phyloP scores from a whole-genome alignment of 2,329 filamentous ascomycete species.

The Trichoderma atroviride region DNA sequence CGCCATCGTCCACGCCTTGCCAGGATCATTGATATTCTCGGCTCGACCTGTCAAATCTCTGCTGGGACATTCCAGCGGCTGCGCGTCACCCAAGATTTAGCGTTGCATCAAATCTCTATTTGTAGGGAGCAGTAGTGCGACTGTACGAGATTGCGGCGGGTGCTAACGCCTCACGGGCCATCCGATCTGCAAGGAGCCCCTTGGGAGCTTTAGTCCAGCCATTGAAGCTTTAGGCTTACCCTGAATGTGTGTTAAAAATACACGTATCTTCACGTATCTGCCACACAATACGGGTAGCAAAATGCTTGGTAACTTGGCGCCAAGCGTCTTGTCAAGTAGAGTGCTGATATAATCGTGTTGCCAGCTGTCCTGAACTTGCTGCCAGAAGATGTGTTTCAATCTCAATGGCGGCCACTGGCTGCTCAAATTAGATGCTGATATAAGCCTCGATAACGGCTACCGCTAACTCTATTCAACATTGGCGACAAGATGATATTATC shows the following conservation, averaged over 20 bases:
- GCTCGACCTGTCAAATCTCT: conserved; percentile 6
- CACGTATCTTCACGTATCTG: not conserved
- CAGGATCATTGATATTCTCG: not conserved
- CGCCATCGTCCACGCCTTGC: not conserved
- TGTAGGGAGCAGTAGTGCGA: not conserved
- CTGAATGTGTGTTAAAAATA: not conserved
- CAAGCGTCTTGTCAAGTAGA: not conserved
- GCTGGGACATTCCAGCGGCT: conserved; percentile 1
- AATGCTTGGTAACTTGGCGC: not conserved
- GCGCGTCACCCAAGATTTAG: not conserved
- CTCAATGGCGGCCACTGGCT: no score
- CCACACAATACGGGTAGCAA: not conserved
- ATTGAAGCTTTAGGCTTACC: not conserved
- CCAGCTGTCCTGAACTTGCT: not conserved
- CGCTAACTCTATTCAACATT: not conserved
- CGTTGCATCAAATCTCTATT: not conserved
- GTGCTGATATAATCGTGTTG: not conserved
- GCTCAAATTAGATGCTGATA: not conserved
- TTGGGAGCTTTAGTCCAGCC: not conserved
- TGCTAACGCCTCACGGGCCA: conserved; percentile 1
- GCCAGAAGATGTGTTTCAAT: not conserved
- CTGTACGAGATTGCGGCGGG: conserved; percentile 6
- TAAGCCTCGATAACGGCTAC: not conserved
- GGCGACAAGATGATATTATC: not conserved
- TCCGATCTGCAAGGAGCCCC: conserved; percentile 8